Percentiles rank a stretch among this genome's conserved stretches.
These are phyloP conservation scores for Tephrocybe sp. DNA, from an alignment of 768 basidiomycete genomes.

Conservation along the genomic window DNA sequence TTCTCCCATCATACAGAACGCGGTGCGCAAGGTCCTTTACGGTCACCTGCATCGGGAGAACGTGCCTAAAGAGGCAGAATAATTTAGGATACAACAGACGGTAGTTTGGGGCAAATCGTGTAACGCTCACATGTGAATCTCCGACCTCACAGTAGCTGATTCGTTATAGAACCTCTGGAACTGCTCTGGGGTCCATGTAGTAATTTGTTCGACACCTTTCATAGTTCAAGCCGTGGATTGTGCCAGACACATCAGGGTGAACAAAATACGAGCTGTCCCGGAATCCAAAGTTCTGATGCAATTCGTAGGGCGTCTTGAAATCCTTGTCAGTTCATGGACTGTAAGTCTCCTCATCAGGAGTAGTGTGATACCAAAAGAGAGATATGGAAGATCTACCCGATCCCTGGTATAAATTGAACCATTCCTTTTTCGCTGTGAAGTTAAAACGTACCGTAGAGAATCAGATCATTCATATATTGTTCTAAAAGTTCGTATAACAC, in stretches of 20 bases:
- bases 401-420: too few species aligned
- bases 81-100: too few species aligned
- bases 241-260: conserved; percentile 15
- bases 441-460: conserved; percentile 28
- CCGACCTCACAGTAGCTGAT: conserved; percentile 14
- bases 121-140: conserved; percentile 13
- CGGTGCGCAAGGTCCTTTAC: conserved; percentile 14
- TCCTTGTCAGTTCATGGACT: conserved; percentile 22
- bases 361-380: conserved; percentile 25
- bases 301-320: conserved; percentile 19
- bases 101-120: conserved; percentile 10
- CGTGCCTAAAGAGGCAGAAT: too few species aligned
- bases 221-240: conserved; percentile 18
- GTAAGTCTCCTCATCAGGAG: conserved; percentile 17
- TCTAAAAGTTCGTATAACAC: conserved; percentile 22
- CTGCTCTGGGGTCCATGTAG: conserved; percentile 21
- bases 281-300: conserved; percentile 20
- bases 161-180: conserved; percentile 13
- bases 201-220: conserved; percentile 16
- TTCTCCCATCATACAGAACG: conserved; percentile 18
- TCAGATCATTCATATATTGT: conserved; percentile 26
- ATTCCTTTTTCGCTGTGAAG: background rate
- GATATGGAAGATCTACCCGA: conserved; percentile 26
- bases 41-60: conserved; percentile 19
- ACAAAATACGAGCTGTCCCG: conserved; percentile 29